phyloP scores from a whole-genome alignment of 1,139 yeast genomes.

The Petasospora fabianii region DNA sequence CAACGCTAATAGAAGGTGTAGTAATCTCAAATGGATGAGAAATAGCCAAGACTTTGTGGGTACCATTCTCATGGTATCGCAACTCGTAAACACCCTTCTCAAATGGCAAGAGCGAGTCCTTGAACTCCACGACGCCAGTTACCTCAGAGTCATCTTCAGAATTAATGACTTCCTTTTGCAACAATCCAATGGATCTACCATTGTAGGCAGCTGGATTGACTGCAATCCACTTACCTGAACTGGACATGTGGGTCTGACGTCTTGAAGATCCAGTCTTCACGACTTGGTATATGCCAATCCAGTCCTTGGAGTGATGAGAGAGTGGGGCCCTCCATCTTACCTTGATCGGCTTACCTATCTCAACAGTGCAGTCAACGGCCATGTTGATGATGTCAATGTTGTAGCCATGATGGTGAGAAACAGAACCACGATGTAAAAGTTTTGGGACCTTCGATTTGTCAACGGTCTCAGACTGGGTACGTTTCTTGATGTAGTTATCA shows the following conservation, averaged over 20 bases:
- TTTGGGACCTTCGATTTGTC: conserved; percentile 10
- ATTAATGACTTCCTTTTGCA: conserved; percentile 25
- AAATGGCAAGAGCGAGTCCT: conserved; percentile 52
- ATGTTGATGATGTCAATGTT: conserved; percentile 14
- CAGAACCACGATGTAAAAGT: conserved; percentile 9
- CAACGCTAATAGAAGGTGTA: conserved; percentile 40
- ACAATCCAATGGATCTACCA: conserved; percentile 19
- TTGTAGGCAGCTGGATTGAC: conserved; percentile 35
- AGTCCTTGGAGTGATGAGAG: conserved; percentile 46
- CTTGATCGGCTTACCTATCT: conserved; percentile 51
- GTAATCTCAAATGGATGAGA: conserved; percentile 71
- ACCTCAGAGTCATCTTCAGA: conserved; percentile 29
- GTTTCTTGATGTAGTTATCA: conserved; percentile 24
- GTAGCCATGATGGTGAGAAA: conserved; percentile 17
- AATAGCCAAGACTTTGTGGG: conserved; percentile 67
- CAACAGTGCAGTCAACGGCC: conserved; percentile 26
- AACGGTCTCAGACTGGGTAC: conserved; percentile 23
- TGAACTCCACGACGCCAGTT: conserved; percentile 51
- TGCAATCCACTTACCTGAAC: conserved; percentile 71
- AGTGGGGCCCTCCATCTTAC: conserved; percentile 58
- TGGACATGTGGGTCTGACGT: conserved; percentile 56
- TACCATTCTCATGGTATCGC: conserved; percentile 66
- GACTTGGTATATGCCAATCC: conserved; percentile 77
- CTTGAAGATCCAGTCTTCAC: conserved; percentile 59
- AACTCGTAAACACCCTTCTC: conserved; percentile 74